Base-by-base conservation (phyloP, 129 eudicot genomes). In the carrot (Daucus carota) region DNA sequence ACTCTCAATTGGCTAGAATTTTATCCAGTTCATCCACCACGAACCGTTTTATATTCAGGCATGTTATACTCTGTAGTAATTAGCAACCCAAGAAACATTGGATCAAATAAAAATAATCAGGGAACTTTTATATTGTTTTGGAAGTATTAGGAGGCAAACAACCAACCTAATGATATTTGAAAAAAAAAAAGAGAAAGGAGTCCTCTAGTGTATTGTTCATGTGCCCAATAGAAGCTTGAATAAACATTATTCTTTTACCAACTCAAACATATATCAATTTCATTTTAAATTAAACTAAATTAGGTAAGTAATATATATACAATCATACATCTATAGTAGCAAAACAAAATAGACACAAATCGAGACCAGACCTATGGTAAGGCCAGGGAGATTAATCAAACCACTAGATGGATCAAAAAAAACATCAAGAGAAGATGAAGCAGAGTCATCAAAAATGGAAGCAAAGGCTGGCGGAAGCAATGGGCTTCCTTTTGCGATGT, bases 381-480 rank as follows among this genome's bases (percentile, higher is more conserved):
- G 90, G 44, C 99, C 99, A 77, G 94, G 97, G 77, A 95, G 86
- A 78, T 86, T 89, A 75, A 89, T 68, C 88, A 87, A 52, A 79
- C 88, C 93, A 78, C 86, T 92, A 45, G 99, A 95, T 70, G 99
- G 99, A 81, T 95, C 99, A 81, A 95, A 95, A 81, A 92, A 95
- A 57, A 86, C 97, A 86, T 95, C 99, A 18, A 95, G 95, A 22
- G 99, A 89, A 38, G 99, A 95, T 5, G 99, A 92, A 77, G 99
- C 94, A 48, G 88, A 72, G 88, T 95, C 99, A 79, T 95, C 96
- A 78, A 95, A 95, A 73, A 95, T 85, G 33, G 99, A 95, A 72
- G 97, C 92, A 88, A 92, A 92, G 72, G 91, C 89, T 26, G 97
- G 99, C 14, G 99, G 99, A 83, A 95, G 99, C 81, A 95, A 80